A percentile compares a stretch with the other conserved stretches of the same genome.
Evolutionary conservation across 768 basidiomycete genomes (phyloP).

Genomic region (Rhodosporidiobolus odoratus): DNA sequence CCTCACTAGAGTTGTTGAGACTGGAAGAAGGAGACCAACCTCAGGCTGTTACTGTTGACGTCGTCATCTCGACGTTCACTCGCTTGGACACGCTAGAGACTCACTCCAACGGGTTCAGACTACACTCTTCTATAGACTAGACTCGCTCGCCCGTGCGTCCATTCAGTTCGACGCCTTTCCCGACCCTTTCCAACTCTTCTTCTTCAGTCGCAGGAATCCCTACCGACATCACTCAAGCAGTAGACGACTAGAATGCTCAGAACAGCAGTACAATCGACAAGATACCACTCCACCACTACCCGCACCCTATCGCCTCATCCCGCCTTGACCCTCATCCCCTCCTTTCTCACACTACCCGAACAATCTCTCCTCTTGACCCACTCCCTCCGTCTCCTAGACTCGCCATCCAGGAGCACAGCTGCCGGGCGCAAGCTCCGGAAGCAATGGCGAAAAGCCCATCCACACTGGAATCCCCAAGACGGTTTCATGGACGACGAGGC

Average conservation of each 20-base stretch:
- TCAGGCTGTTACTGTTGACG: too few relatives aligned
- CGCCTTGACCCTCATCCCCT: slow-evolving; percentile 8
- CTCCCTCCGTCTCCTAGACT: slow-evolving; percentile 27
- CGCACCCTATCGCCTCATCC: slow-evolving; percentile 11
- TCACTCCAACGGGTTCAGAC: too few relatives aligned
- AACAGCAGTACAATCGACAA: neutral
- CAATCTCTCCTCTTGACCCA: slow-evolving; percentile 19
- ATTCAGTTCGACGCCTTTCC: too few relatives aligned
- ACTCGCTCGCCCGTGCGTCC: too few relatives aligned
- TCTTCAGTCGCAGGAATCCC: too few relatives aligned
- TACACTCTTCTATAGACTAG: too few relatives aligned
- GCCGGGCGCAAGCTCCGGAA: slow-evolving; percentile 14
- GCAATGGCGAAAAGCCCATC: slow-evolving; percentile 25
- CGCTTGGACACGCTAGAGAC: too few relatives aligned
- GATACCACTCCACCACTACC: neutral
- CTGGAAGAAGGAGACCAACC: too few relatives aligned
- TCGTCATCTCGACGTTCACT: too few relatives aligned
- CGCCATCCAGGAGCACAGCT: slow-evolving; percentile 16
- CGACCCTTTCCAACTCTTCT: too few relatives aligned
- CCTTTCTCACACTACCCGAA: slow-evolving; percentile 6
- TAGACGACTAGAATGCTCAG: neutral
- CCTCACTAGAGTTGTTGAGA: too few relatives aligned
- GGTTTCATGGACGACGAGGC: slow-evolving; percentile 33
- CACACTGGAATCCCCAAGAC: neutral
- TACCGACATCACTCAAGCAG: too few relatives aligned